phyloP scores from a whole-genome alignment of 176 grass and related monocot genomes.

The Coix lacrymajobi region DNA sequence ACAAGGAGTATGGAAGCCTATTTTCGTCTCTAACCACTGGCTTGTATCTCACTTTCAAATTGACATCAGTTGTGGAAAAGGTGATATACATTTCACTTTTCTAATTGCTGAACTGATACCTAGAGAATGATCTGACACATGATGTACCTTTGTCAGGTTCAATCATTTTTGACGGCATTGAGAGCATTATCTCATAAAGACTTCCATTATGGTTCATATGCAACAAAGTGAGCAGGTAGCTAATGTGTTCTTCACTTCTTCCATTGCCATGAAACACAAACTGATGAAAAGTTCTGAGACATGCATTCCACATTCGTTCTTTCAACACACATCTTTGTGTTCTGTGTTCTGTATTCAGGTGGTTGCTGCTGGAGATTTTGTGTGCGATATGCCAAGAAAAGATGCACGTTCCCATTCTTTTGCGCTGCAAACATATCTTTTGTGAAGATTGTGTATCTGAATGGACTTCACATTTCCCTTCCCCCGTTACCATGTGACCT shows the following conservation, averaged over 20 bases:
- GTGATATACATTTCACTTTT: conserved; percentile 32
- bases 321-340: background rate
- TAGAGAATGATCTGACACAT: conserved; percentile 4
- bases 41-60: conserved; percentile 98
- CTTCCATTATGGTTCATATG: conserved; percentile 82
- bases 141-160: conserved; percentile 48
- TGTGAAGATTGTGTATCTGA: conserved; percentile 92
- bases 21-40: conserved; percentile 98
- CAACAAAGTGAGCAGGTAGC: conserved; percentile 92
- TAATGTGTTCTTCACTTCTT: background rate
- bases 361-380: conserved; percentile 63
- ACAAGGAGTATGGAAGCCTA: conserved; percentile 99
- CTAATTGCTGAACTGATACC: background rate
- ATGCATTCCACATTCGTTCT: background rate
- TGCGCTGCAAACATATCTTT: conserved; percentile 85
- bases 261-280: background rate
- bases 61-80: conserved; percentile 99
- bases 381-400: conserved; percentile 96
- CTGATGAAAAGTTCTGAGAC: background rate
- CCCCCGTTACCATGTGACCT: background rate
- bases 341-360: conserved; percentile 50
- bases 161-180: conserved; percentile 91
- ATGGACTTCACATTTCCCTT: conserved; percentile 33
- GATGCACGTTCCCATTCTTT: conserved; percentile 77
- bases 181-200: conserved; percentile 87